Evolutionary conservation across 2,329 filamentous ascomycete species (phyloP), one percentile per base, ranked within the genome.

Genomic region (Myriangium duriaei): DNA sequence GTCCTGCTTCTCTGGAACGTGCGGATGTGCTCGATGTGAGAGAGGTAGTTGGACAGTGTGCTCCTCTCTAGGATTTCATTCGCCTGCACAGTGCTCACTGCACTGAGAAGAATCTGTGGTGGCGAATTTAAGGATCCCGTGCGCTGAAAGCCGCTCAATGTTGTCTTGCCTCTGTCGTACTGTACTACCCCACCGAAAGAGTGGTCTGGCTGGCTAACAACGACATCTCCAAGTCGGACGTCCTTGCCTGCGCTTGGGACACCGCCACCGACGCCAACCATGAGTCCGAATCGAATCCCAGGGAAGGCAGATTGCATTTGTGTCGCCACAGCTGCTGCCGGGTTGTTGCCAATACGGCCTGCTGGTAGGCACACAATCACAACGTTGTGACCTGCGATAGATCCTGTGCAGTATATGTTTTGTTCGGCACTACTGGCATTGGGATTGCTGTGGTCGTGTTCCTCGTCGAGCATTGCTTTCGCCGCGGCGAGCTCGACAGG

Each of bases 191-290:
- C 51, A 4, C 49, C 47, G 13, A 38, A 37, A 5, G 7, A 31
- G 1, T 32, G 41, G 2, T 14, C 12, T 7, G 51, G 51, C 15
- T 48, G 34, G 28, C 50, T 49, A 11, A 53, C 45, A 1, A 49
- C 46, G 5, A 53, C 42, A 28, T 53, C 51, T 6, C 48, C 50
- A 4, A 52, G 48, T 11, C 49, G 43, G 1, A 52, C 42, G 13
- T 52, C 49, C 1, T 7, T 11, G 16, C 31, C 17, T 12, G 26
- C n/a, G 33, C 34, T 42, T 3, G 38, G 45, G 12, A 49, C 45
- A 1, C 47, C 50, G 13, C 49, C 48, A 2, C 44, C 47, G 12
- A 51, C 50, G 6, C 50, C 50, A 2, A 51, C 47, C 41, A 50
- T 41, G 6, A 50, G 39, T 14, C 46, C 47, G 14, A 50, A 32